Evolutionary conservation across 2,329 filamentous ascomycete species (phyloP).

Genomic region (Emergomyces pasteurianus): DNA sequence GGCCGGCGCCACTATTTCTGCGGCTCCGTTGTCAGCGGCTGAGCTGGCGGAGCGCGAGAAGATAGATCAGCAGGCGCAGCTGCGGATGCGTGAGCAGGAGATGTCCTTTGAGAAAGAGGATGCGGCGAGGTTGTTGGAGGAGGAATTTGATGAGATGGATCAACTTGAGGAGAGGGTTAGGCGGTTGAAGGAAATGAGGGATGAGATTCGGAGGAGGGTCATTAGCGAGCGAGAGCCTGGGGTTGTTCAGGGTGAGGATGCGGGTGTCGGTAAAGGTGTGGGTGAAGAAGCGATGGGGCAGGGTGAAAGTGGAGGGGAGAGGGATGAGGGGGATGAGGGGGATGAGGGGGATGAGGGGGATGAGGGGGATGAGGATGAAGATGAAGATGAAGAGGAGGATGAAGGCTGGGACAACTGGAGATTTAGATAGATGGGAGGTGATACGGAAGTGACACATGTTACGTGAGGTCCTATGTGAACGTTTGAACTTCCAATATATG

Average conservation of each 20-base stretch:
- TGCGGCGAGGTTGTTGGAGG: conserved; percentile 57
- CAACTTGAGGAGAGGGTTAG: conserved; percentile 60
- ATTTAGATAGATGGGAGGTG: conserved; percentile 15
- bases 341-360: conserved; percentile 20
- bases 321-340: conserved; percentile 23
- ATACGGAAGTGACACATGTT: neutral
- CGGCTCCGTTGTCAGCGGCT: conserved; percentile 53
- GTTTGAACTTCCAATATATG: neutral
- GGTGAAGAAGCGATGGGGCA: conserved; percentile 23
- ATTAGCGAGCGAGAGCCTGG: conserved; percentile 18
- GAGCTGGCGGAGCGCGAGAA: conserved; percentile 47
- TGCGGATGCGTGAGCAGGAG: conserved; percentile 37
- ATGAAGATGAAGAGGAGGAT: conserved; percentile 43
- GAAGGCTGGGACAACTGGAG: conserved; percentile 36
- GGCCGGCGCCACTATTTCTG: conserved; percentile 49
- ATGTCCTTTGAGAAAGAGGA: conserved; percentile 63
- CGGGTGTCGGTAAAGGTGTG: conserved; percentile 11
- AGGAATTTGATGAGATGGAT: conserved; percentile 75
- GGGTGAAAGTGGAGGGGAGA: conserved; percentile 21
- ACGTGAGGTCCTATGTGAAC: neutral
- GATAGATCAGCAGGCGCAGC: conserved; percentile 33
- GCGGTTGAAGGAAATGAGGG: conserved; percentile 57
- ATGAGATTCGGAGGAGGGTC: conserved; percentile 46
- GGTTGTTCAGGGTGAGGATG: conserved; percentile 17
- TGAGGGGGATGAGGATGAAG: conserved; percentile 29